A percentile compares a stretch with the other conserved stretches of the same genome.
Conservation (phyloP, 345 rosid species). For the Conringia planisiliqua region DNA sequence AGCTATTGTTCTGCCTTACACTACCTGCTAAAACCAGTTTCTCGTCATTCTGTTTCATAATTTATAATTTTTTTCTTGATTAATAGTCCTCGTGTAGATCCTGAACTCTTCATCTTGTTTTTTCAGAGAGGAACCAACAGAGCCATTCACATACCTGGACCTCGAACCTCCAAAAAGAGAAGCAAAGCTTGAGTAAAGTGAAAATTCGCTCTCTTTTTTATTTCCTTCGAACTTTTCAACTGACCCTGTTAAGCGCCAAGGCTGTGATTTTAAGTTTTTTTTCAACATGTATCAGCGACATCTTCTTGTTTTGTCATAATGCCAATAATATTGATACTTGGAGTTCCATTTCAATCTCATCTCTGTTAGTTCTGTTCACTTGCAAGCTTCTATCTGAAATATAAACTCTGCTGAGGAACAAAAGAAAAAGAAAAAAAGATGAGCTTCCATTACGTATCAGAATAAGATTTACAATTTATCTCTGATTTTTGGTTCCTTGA, state of each 20-base stretch:
- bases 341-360: neutral
- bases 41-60: neutral
- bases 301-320: constrained; percentile 8
- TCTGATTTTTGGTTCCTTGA: constrained; percentile 15
- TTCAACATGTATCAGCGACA: constrained; percentile 16
- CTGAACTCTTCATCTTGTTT: constrained; percentile 19
- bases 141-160: constrained; percentile 74
- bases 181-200: constrained; percentile 54
- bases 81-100: neutral
- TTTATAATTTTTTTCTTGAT: neutral
- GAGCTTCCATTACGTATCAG: neutral
- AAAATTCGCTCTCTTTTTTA: neutral
- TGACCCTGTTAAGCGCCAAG: constrained; percentile 6
- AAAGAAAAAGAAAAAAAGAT: no score
- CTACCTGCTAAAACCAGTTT: neutral
- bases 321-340: constrained; percentile 18
- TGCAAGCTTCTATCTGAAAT: constrained; percentile 12
- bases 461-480: constrained; percentile 10
- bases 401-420: neutral
- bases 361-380: constrained; percentile 2
- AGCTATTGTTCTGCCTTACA: neutral
- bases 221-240: neutral
- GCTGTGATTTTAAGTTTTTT: constrained; percentile 3
- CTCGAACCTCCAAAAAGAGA: constrained; percentile 76
- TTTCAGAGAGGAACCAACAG: constrained; percentile 92